Conservation (phyloP, 2,329 filamentous ascomycete genomes). For the Fusarium equiseti region DNA sequence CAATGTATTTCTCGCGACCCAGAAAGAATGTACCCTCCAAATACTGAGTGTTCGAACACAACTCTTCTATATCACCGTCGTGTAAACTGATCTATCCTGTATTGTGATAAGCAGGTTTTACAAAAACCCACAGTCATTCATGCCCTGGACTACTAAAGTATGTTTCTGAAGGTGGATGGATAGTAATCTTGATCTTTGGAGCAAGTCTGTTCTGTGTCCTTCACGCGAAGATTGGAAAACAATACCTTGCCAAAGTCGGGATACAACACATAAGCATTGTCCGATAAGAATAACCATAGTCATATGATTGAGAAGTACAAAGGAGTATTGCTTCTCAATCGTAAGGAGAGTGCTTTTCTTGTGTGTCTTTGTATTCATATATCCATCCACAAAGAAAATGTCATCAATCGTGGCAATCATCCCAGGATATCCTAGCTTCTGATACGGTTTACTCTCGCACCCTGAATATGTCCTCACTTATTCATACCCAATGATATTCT, state of each 20-base stretch:
- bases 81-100: neutral
- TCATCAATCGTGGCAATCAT: conserved; percentile 42
- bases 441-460: neutral
- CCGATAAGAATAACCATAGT: neutral
- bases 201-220: neutral
- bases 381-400: conserved; percentile 25
- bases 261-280: neutral
- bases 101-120: neutral
- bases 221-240: neutral
- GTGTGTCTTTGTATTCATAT: neutral
- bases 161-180: neutral
- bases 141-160: neutral
- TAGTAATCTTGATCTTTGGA: neutral
- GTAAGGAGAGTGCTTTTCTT: neutral
- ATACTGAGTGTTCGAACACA: neutral
- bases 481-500: neutral
- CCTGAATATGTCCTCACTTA: neutral
- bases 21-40: neutral
- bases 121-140: neutral
- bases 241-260: neutral
- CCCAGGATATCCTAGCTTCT: conserved; percentile 16
- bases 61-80: neutral
- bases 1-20: too few species aligned
- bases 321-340: neutral
- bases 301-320: neutral